phyloP scores from a whole-genome alignment of 441 rosid genomes.

The Gossypium lobatum region DNA sequence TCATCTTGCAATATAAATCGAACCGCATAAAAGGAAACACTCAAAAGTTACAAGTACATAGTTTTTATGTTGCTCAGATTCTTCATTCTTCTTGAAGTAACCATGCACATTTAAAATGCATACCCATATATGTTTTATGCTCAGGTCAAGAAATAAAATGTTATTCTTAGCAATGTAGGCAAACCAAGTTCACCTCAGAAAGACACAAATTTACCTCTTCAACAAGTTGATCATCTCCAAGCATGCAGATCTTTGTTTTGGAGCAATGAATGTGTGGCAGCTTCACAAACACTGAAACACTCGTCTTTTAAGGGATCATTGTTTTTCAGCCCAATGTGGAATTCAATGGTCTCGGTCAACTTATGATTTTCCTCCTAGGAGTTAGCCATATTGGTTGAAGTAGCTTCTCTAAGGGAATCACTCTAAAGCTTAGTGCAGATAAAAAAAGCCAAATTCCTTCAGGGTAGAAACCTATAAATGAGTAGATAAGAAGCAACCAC shows the following conservation, averaged over 20 bases:
- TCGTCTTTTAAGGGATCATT: constrained; percentile 94
- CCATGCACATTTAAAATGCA: too few relatives aligned
- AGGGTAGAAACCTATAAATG: background rate
- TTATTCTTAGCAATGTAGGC: background rate
- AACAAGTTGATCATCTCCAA: constrained; percentile 93
- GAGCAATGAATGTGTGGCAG: constrained; percentile 89
- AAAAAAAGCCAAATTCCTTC: background rate
- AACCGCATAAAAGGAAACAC: background rate
- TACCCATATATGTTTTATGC: too few relatives aligned
- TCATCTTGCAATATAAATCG: background rate
- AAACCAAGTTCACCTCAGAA: background rate
- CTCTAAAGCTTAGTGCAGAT: constrained; percentile 78
- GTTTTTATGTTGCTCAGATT: too few relatives aligned
- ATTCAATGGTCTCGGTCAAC: constrained; percentile 81
- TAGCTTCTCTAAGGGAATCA: constrained; percentile 79
- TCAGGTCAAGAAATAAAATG: background rate
- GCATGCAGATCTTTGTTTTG: constrained; percentile 95
- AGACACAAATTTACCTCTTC: constrained; percentile 54
- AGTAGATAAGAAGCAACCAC: too few relatives aligned
- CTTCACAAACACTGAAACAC: constrained; percentile 91
- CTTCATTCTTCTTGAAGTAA: too few relatives aligned
- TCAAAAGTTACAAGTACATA: too few relatives aligned
- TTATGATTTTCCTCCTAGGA: constrained; percentile 63
- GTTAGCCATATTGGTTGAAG: constrained; percentile 39
- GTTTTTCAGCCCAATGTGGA: constrained; percentile 92